Conservation (phyloP, 2,329 filamentous ascomycete genomes). For the Clarireedia monteithiana region DNA sequence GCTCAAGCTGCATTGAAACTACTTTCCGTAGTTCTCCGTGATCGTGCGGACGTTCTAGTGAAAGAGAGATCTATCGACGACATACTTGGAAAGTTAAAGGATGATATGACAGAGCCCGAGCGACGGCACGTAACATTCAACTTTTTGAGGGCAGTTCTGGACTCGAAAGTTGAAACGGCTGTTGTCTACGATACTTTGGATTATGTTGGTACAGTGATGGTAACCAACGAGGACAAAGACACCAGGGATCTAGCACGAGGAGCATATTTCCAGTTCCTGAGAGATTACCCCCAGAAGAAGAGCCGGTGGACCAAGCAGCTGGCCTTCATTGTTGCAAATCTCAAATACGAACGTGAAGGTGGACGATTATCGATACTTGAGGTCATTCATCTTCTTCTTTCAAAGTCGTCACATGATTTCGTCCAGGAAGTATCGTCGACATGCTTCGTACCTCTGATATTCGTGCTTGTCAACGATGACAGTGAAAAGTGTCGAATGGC, state of each 20-base stretch:
- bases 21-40: slow-evolving; percentile 74
- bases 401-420: slow-evolving; percentile 74
- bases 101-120: slow-evolving; percentile 87
- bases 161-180: slow-evolving; percentile 76
- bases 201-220: slow-evolving; percentile 84
- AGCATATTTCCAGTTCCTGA: slow-evolving; percentile 87
- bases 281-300: slow-evolving; percentile 90
- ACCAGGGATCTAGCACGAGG: slow-evolving; percentile 83
- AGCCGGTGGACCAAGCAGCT: slow-evolving; percentile 84
- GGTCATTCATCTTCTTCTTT: slow-evolving; percentile 75
- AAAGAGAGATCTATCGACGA: slow-evolving; percentile 78
- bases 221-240: slow-evolving; percentile 85
- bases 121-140: slow-evolving; percentile 91
- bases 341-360: slow-evolving; percentile 83
- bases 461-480: slow-evolving; percentile 83
- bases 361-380: slow-evolving; percentile 92
- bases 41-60: slow-evolving; percentile 66
- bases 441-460: slow-evolving; percentile 79
- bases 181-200: slow-evolving; percentile 89
- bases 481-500: slow-evolving; percentile 77
- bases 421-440: slow-evolving; percentile 74
- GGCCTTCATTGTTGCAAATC: slow-evolving; percentile 79
- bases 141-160: slow-evolving; percentile 81
- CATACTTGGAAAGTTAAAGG: slow-evolving; percentile 71
- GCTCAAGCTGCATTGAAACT: slow-evolving; percentile 86